Base-by-base conservation (phyloP, 345 rosid species). In the Ricinus communis region DNA sequence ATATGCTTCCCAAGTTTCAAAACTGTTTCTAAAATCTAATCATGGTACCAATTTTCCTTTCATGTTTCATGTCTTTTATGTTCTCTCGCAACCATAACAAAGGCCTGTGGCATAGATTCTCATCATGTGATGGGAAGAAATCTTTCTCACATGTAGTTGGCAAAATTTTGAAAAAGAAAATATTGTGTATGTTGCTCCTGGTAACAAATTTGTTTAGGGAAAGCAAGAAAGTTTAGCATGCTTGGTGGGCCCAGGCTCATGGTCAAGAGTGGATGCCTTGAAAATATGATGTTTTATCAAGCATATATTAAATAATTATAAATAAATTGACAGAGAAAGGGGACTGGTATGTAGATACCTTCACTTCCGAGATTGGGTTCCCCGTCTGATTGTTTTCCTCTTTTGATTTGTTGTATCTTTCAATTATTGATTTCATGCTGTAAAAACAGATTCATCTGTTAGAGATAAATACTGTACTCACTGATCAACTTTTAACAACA, bases 341-440 rank as follows among this genome's bases (percentile, higher is more conserved):
- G 38, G 50, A 22, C 8, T 4, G 21, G 30, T 21, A 36, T 41
- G 56, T 25, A 66, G 50, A 41, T 84, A 86, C 90, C 90, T 84
- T 84, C 63, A 79, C 75, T 75, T 86, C 90, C 6, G 87, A 80
- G 45, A 75, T 74, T 28, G 71, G 79, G 55, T 78, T 78, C 36
- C 79, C 82, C 50, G 31, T 62, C 64, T 79, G 85, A 30, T 78
- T 72, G 38, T 81, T 68, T 30, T 84, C 86, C 66, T 79, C 90
- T 71, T 86, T 86, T 56, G 85, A 62, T 82, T 81, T 82, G 75
- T 76, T 79, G 76, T 76, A 85, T 62, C 78, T 77, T 55, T 77
- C 86, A 18, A 80, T 76, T 51, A 86, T 71, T 38, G 87, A 73
- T 71, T 79, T 84, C 86, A 87, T 84, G 80, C 88, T 87, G 78